phyloP scores from a whole-genome alignment of 306 rosid species.

The Hippophae gyantsensis region DNA sequence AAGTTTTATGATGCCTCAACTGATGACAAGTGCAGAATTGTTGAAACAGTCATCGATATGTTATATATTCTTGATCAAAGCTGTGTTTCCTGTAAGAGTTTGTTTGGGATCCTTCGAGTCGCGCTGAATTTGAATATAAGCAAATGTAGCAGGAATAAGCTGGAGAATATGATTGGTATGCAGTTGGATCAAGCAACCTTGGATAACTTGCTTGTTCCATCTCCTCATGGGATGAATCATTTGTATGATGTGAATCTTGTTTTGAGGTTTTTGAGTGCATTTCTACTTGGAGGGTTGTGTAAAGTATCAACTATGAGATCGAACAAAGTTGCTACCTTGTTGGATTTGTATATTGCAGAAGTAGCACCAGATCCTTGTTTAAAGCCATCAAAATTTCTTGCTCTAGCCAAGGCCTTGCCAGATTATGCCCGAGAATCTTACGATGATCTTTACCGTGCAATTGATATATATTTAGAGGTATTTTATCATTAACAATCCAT shows the following conservation, averaged over 20 bases:
- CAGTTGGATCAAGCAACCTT: constrained; percentile 71
- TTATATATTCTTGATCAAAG: constrained; percentile 39
- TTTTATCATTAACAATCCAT: constrained; percentile 7
- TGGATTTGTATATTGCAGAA: constrained; percentile 84
- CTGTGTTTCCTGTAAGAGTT: constrained; percentile 55
- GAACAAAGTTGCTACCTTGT: constrained; percentile 53
- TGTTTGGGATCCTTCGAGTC: constrained; percentile 62
- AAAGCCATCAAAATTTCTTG: constrained; percentile 61
- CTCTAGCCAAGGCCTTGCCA: constrained; percentile 56
- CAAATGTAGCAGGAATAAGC: constrained; percentile 50
- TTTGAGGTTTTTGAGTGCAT: constrained; percentile 62
- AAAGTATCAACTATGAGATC: constrained; percentile 26
- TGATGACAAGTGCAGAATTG: constrained; percentile 38
- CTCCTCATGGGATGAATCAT: constrained; percentile 54
- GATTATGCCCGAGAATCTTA: constrained; percentile 74
- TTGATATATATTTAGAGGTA: constrained; percentile 90
- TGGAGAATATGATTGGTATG: constrained; percentile 79
- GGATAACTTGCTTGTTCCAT: constrained; percentile 85
- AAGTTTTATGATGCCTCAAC: constrained; percentile 32
- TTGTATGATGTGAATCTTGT: constrained; percentile 83
- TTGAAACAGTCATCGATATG: constrained; percentile 56
- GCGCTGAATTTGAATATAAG: constrained; percentile 43
- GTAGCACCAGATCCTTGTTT: constrained; percentile 91
- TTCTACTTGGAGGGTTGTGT: constrained; percentile 25
- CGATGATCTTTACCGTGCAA: constrained; percentile 70